These are phyloP conservation scores for Effrenium voratum DNA, from an alignment of 73 alveolate genomes.

Conservation along the genomic window DNA sequence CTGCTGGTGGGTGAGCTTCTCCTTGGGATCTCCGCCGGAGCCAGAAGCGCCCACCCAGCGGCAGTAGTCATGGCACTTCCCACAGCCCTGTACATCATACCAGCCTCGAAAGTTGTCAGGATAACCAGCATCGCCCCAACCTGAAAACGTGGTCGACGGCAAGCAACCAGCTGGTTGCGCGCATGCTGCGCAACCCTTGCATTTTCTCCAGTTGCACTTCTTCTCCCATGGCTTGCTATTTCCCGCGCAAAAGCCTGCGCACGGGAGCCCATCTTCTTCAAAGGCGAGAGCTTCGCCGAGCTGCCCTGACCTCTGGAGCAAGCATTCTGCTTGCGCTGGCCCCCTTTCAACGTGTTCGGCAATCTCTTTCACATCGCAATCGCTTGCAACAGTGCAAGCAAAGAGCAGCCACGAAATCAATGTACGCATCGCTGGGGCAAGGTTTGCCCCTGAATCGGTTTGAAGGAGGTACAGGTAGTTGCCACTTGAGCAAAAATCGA, in stretches of 20 bases:
- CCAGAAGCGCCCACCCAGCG: constrained; percentile 58
- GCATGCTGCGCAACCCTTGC: constrained; percentile 25
- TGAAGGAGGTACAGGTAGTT: background rate
- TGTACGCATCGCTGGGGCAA: constrained; percentile 1
- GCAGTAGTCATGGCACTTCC: constrained; percentile 39
- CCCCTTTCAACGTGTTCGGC: background rate
- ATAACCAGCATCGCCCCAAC: constrained; percentile 33
- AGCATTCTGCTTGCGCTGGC: constrained; percentile 38
- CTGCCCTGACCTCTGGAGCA: constrained; percentile 25
- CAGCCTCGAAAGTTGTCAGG: constrained; percentile 32
- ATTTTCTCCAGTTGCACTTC: constrained; percentile 26
- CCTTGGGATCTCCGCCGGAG: constrained; percentile 30
- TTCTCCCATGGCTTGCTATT: background rate
- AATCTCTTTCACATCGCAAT: constrained; percentile 12
- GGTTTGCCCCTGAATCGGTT: constrained; percentile 31
- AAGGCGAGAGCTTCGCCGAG: constrained; percentile 1
- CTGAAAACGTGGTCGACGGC: constrained; percentile 42
- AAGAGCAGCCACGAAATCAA: background rate
- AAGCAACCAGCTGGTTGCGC: constrained; percentile 5
- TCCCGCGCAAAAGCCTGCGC: constrained; percentile 12
- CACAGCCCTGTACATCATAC: constrained; percentile 37
- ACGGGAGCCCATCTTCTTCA: constrained; percentile 18
- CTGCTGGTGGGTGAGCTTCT: constrained; percentile 12
- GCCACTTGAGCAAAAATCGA: constrained; percentile 14
- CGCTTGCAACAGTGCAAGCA: constrained; percentile 3